Evolutionary conservation across 345 rosid species (phyloP).

Genomic region (Ailanthus altissimus): DNA sequence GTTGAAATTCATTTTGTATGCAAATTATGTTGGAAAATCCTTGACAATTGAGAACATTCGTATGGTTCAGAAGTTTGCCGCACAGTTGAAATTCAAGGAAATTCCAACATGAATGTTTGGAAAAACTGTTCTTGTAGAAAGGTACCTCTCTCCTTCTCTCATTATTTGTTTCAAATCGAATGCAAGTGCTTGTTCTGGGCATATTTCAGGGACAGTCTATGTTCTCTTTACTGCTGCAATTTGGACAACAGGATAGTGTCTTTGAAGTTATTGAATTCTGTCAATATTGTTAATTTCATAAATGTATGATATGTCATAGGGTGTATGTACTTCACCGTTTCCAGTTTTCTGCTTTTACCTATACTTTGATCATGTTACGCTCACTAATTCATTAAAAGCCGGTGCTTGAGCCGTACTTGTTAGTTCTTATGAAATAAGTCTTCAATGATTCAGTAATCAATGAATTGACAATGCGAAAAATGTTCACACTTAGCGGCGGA

Average conservation of each 20-base stretch:
- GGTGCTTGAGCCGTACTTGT: neutral
- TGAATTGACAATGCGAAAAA: neutral
- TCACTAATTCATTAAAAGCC: neutral
- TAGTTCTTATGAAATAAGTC: neutral
- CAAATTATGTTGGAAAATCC: constrained; percentile 31
- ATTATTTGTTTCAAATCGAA: neutral
- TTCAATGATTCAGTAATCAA: neutral
- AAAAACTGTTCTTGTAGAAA: neutral
- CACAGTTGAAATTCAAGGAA: constrained; percentile 39
- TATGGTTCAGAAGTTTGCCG: constrained; percentile 60
- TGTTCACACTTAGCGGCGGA: neutral
- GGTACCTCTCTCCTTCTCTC: constrained; percentile 2
- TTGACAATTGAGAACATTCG: constrained; percentile 62
- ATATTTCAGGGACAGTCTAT: constrained; percentile 5
- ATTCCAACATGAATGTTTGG: constrained; percentile 21
- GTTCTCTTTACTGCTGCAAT: constrained; percentile 13
- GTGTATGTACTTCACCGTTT: neutral
- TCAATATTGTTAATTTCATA: neutral
- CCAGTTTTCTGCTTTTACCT: neutral
- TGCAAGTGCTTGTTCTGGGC: neutral
- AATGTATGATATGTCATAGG: neutral
- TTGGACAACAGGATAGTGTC: neutral
- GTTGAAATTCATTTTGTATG: neutral
- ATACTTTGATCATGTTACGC: neutral
- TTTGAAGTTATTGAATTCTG: neutral